Conservation (phyloP, 441 rosid genomes). For the Populus hybrid region DNA sequence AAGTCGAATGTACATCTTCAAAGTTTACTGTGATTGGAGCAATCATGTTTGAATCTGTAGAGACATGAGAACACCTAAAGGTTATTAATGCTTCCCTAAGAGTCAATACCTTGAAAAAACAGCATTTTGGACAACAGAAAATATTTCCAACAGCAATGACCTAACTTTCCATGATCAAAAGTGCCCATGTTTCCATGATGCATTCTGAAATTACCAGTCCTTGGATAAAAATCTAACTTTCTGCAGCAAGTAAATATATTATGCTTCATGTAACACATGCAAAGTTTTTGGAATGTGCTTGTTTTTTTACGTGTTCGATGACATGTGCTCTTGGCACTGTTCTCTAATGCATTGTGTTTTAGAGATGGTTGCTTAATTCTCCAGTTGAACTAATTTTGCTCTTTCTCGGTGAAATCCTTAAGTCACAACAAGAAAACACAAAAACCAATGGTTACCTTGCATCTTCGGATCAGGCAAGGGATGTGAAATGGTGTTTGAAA, state of each 20-base stretch:
- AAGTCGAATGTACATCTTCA: slow-evolving; percentile 61
- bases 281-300: too few relatives aligned
- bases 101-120: background rate
- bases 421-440: background rate
- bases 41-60: slow-evolving; percentile 34
- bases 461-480: slow-evolving; percentile 19
- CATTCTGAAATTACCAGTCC: slow-evolving; percentile 2
- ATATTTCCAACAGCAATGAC: background rate
- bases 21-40: slow-evolving; percentile 40
- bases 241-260: background rate
- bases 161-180: background rate
- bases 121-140: background rate
- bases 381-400: background rate
- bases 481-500: slow-evolving; percentile 28
- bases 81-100: background rate
- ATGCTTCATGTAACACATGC: too few relatives aligned
- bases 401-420: background rate
- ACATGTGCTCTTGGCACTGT: background rate
- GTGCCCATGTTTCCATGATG: background rate
- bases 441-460: slow-evolving; percentile 36
- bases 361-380: background rate
- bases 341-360: background rate
- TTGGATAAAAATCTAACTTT: background rate
- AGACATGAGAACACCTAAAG: background rate
- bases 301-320: background rate